Base-by-base conservation (phyloP, 2,329 filamentous ascomycete species). In the Teratosphaeria viscida region DNA sequence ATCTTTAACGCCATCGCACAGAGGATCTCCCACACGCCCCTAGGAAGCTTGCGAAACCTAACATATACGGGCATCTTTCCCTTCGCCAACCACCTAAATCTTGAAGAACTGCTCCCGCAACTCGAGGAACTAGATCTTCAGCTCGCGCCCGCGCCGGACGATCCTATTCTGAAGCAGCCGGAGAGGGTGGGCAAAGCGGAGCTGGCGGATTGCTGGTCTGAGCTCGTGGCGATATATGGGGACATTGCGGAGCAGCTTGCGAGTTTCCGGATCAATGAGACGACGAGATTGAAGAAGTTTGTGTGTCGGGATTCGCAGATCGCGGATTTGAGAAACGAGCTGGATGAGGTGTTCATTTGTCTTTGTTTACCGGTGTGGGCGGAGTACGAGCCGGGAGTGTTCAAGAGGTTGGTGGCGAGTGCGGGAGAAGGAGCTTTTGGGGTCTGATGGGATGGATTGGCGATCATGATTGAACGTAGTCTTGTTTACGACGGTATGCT, bases 131-230 rank as follows among this genome's bases (percentile, higher is more conserved):
- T 79, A 1, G 66, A 71, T 3, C 65, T 78, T 8, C 74, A 77
- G 56, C 70, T 80, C 10, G 75, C 77, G 0, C 77, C 77, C 0
- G 71, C 73, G 5, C 66, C 70, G 0, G 70, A 74, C 19, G 76
- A 74, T 26, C 66, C 71, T 11, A 67, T 77, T 2, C 66, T 79
- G 8, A 68, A 71, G 26, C 70, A 74, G 27, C 68, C 71, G 2
- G 65, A 68, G 1, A 65, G 73, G 26, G 68, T 78, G 32, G 74
- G 76, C 2, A 73, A 73, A 60, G 77, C 76, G 0, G 73, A 78
- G 57, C 66, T 75, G 1, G 66, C 64, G 16, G 76, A 78, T 59
- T 72, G 76, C 54, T 72, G 71, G 71, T 62, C 65, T 23, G 71
- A 73, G 56, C 61, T 72, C 29, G 61, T 65, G 52, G 54, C 63